phyloP scores from a whole-genome alignment of 768 basidiomycete species.

The Agrocybe chaxingu region DNA sequence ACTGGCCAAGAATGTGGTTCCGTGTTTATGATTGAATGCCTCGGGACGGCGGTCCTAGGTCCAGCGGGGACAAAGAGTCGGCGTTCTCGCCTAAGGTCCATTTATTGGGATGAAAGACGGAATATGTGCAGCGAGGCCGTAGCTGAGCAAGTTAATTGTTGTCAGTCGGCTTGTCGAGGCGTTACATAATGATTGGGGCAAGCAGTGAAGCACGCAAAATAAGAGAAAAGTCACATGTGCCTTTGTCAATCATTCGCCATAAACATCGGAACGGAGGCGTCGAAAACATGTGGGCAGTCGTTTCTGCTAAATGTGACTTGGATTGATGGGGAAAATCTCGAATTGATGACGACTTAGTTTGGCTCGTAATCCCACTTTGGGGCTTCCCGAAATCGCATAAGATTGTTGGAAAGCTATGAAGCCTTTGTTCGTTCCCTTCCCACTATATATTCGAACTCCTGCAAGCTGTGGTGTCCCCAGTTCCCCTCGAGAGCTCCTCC shows the following conservation, averaged over 20 bases:
- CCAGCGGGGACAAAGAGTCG: slow-evolving; percentile 1
- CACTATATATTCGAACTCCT: slow-evolving; percentile 11
- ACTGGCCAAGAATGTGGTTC: slow-evolving; percentile 15
- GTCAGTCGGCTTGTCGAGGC: not conserved
- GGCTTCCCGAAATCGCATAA: slow-evolving; percentile 24
- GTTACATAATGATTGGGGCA: not conserved
- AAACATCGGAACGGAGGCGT: slow-evolving; percentile 32
- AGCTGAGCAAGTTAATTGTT: not conserved
- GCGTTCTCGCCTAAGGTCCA: not conserved
- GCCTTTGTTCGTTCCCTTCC: slow-evolving; percentile 14
- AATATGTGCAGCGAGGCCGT: not conserved
- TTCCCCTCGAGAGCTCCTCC: slow-evolving; percentile 4
- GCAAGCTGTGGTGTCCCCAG: slow-evolving; percentile 1
- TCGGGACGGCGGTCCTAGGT: slow-evolving; percentile 12
- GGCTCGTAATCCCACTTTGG: slow-evolving; percentile 16
- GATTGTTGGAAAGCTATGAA: slow-evolving; percentile 7
- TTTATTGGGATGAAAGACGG: not conserved
- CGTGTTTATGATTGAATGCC: slow-evolving; percentile 4
- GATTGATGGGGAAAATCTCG: slow-evolving; percentile 8
- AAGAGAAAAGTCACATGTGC: slow-evolving; percentile 28
- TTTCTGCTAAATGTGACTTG: too few species aligned
- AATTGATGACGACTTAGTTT: slow-evolving; percentile 10
- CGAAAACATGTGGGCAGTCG: slow-evolving; percentile 30
- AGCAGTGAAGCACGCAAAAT: not conserved
- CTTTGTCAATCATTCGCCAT: slow-evolving; percentile 22